A percentile compares a stretch with the other conserved stretches of the same genome.
Conservation (phyloP, 805 yeast species). For the Metschnikowia arizonensis region DNA sequence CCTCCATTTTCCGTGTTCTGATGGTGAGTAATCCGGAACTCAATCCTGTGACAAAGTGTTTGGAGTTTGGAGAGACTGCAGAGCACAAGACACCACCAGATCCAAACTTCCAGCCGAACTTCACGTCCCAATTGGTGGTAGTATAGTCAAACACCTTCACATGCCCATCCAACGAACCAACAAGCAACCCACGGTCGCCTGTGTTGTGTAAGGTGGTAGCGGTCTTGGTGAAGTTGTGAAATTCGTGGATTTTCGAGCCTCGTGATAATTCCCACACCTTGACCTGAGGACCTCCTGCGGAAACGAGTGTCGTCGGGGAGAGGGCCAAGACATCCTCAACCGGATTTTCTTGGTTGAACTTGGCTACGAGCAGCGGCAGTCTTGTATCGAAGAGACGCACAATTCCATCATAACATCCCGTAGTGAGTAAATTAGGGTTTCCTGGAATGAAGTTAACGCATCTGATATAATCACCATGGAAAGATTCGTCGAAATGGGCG, state of each 20-base stretch:
- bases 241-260: constrained; percentile 63
- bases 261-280: constrained; percentile 91
- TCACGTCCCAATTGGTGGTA: constrained; percentile 74
- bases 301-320: constrained; percentile 68
- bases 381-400: constrained; percentile 85
- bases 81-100: constrained; percentile 80
- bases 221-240: constrained; percentile 88
- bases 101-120: constrained; percentile 96
- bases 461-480: constrained; percentile 85
- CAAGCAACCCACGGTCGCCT: constrained; percentile 74
- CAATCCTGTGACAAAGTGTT: constrained; percentile 89
- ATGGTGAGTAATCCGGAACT: constrained; percentile 85
- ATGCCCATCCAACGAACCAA: constrained; percentile 96
- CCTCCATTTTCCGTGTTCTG: constrained; percentile 75
- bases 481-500: constrained; percentile 52
- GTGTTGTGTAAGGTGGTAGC: constrained; percentile 80
- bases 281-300: constrained; percentile 76
- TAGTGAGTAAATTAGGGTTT: constrained; percentile 73
- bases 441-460: constrained; percentile 72
- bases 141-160: constrained; percentile 87
- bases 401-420: constrained; percentile 91
- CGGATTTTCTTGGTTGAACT: constrained; percentile 69
- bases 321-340: constrained; percentile 80
- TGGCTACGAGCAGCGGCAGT: constrained; percentile 50
- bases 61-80: constrained; percentile 78